Evolutionary conservation across 2,329 filamentous ascomycete genomes (phyloP), one percentile per base, ranked within the genome.

Genomic region (Chaetomium sp.): DNA sequence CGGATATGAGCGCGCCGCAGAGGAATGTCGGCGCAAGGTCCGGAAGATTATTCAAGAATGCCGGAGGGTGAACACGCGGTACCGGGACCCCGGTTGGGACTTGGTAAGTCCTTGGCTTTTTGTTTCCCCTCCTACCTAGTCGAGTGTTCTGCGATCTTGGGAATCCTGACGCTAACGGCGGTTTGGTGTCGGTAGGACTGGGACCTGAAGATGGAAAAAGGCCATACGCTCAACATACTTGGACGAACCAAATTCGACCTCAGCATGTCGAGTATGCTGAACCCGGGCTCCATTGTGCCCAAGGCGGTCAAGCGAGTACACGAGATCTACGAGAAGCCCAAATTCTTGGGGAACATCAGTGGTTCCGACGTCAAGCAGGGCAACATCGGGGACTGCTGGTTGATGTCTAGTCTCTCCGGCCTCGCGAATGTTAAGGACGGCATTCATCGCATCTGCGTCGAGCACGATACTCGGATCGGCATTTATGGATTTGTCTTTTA

Each of bases 401-500:
- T 91, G 52, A 85, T 94, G 71, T 87, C 89, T 6, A 86, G 86
- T 27, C 71, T 95, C 34, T 89, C 86, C 36, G 88, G 88, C 0
- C 76, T 95, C 62, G 85, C 85, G 36, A 90, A 89, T 59, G 86
- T 88, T 58, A 75, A 85, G 47, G 83, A 79, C 1, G 76, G 88
- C 11, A 84, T 95, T 53, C 79, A 87, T 65, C 79, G 82, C 14
- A 79, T 89, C 6, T 95, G 89, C 64, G 87, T 95, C 35, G 87
- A 84, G 46, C 84, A 87, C 44, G 82, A 95, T 63, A 81, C 80
- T 8, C 77, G 75, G 76, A 84, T 94, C 50, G 89, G 90, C 7
- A 90, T 95, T 3, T 95, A 95, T 65, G 90, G 90, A 1, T 95
- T 95, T 65, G 88, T 95, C 49, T 95, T 95, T 68, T 88, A 87